A percentile compares a stretch with the other conserved stretches of the same genome.
Conservation (phyloP, 371 early-diverging fungal genomes). For the Mucor plumbeus region DNA sequence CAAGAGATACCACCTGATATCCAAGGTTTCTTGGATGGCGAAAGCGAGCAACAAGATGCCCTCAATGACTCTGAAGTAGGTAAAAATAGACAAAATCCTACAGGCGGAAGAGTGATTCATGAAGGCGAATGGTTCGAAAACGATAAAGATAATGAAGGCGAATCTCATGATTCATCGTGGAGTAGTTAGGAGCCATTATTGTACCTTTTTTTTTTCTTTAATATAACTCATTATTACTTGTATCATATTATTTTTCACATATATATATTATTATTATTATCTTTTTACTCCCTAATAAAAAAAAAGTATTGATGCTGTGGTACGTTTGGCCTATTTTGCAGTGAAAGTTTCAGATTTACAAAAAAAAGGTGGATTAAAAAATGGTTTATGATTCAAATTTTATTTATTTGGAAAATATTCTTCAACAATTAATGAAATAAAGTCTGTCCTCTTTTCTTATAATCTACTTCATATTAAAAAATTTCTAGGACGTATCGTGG, state of each 20-base stretch:
- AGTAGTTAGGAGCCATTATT: background rate
- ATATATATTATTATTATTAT: background rate
- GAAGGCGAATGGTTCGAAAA: conserved; percentile 53
- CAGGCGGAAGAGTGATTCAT: conserved; percentile 28
- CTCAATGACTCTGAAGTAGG: conserved; percentile 59
- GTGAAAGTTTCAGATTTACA: no score
- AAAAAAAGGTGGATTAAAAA: no score
- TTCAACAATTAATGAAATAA: no score
- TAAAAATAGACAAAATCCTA: conserved; percentile 48
- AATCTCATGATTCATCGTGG: conserved; percentile 36
- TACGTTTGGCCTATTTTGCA: no score
- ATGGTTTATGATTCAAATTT: no score
- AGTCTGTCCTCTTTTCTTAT: no score
- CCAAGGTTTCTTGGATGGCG: conserved; percentile 75
- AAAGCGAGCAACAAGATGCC: conserved; percentile 59
- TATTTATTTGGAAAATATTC: no score
- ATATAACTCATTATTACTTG: background rate
- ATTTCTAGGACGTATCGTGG: no score
- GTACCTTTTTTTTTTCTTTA: background rate
- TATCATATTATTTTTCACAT: background rate
- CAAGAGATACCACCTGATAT: conserved; percentile 83
- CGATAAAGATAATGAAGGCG: conserved; percentile 53
- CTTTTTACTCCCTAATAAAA: background rate
- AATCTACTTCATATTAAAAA: no score
- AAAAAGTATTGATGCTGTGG: no score